Percentiles rank a stretch among this genome's conserved stretches.
phyloP scores from a whole-genome alignment of 208 protist species.

The Trypanosoma caninum region DNA sequence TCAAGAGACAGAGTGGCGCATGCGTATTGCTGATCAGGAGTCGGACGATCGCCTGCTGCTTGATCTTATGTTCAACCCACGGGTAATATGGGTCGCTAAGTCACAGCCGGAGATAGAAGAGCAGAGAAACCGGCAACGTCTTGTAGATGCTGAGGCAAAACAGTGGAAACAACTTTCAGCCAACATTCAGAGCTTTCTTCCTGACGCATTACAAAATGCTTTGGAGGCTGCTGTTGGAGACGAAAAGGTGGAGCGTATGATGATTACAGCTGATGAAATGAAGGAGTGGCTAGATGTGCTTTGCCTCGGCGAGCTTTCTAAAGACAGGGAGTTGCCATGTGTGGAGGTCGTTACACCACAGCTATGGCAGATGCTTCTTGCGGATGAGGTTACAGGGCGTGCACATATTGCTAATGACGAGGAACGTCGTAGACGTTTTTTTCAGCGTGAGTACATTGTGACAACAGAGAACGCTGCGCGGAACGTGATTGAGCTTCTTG shows the following conservation, averaged over 20 bases:
- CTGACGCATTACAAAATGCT: conserved; percentile 21
- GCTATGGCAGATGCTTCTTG: conserved; percentile 31
- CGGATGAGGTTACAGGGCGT: conserved; percentile 48
- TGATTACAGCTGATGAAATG: conserved; percentile 56
- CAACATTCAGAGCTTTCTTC: conserved; percentile 15
- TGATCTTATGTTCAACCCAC: conserved; percentile 50
- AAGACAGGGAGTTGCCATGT: neutral
- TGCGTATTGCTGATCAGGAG: conserved; percentile 41
- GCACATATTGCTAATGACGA: conserved; percentile 47
- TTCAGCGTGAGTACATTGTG: conserved; percentile 41
- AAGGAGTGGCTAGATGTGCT: conserved; percentile 50
- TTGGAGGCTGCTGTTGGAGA: conserved; percentile 42
- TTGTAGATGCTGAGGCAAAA: conserved; percentile 20
- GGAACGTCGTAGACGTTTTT: conserved; percentile 45
- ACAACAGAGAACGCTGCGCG: conserved; percentile 42
- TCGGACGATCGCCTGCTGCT: conserved; percentile 31
- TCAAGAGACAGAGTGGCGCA: conserved; percentile 48
- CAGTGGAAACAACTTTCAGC: conserved; percentile 19
- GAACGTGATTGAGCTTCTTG: conserved; percentile 39
- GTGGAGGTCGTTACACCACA: conserved; percentile 20
- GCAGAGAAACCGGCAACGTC: neutral
- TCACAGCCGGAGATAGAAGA: conserved; percentile 18
- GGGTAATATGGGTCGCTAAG: neutral
- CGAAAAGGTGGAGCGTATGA: conserved; percentile 50
- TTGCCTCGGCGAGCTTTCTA: conserved; percentile 3